Evolutionary conservation across 768 basidiomycete species (phyloP).

Genomic region (Tulasnella sp.): DNA sequence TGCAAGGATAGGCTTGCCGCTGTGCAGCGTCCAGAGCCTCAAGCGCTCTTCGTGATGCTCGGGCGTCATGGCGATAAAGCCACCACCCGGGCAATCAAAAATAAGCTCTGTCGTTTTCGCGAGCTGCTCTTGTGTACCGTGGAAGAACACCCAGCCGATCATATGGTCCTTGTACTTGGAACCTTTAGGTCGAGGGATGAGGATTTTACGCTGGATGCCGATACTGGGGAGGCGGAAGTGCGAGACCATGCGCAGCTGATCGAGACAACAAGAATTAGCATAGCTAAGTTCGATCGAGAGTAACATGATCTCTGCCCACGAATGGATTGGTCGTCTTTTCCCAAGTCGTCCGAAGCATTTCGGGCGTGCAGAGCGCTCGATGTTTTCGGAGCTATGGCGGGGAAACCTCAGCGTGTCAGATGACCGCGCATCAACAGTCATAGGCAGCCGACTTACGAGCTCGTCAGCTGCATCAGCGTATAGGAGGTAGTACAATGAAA

Average conservation of each 20-base stretch:
- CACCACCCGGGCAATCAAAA: constrained; percentile 93
- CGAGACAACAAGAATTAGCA: constrained; percentile 27
- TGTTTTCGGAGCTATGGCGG: constrained; percentile 76
- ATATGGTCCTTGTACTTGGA: constrained; percentile 84
- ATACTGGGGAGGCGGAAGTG: constrained; percentile 60
- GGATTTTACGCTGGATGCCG: constrained; percentile 68
- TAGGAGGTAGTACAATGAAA: constrained; percentile 86
- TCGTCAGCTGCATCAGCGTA: constrained; percentile 93
- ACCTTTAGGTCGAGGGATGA: constrained; percentile 76
- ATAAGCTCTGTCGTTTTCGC: constrained; percentile 75
- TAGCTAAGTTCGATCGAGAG: background rate
- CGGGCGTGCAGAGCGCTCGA: constrained; percentile 90
- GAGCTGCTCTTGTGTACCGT: constrained; percentile 65
- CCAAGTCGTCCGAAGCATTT: constrained; percentile 96
- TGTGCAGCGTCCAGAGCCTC: constrained; percentile 78
- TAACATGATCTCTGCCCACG: constrained; percentile 50
- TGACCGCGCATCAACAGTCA: background rate
- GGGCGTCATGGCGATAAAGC: constrained; percentile 95
- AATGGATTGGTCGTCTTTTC: constrained; percentile 95
- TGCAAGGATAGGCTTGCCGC: constrained; percentile 76
- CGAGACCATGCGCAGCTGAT: constrained; percentile 68
- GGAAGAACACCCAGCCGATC: constrained; percentile 80
- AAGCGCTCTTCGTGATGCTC: constrained; percentile 96
- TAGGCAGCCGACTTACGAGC: constrained; percentile 63
- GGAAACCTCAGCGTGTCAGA: constrained; percentile 12